A percentile compares a stretch with the other conserved stretches of the same genome.
These are phyloP conservation scores for Alternaria triticimaculans DNA, from an alignment of 2,329 filamentous ascomycete genomes.

Conservation along the genomic window DNA sequence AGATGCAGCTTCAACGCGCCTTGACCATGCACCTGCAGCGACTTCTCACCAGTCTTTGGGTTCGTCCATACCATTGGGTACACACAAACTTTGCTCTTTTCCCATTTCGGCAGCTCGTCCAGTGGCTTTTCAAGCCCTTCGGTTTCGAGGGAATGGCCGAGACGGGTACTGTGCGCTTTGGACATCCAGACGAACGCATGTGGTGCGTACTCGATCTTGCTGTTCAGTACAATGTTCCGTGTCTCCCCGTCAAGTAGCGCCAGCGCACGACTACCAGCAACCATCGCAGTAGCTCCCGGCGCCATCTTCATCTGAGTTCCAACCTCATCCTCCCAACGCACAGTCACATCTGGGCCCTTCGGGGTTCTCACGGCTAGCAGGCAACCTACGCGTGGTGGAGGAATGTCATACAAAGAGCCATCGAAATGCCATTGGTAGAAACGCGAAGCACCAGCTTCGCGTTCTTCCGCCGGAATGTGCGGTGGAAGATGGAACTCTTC, in stretches of 20 bases:
- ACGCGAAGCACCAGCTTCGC: conserved; percentile 7
- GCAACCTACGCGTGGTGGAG: not conserved
- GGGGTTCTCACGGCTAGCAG: not conserved
- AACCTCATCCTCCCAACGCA: not conserved
- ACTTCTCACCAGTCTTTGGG: conserved; percentile 15
- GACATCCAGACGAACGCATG: conserved; percentile 49
- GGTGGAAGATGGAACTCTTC: conserved; percentile 19
- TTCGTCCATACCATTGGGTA: conserved; percentile 21
- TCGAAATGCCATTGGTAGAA: conserved; percentile 3
- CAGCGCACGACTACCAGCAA: not conserved
- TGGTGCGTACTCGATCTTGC: conserved; percentile 55
- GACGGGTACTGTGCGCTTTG: conserved; percentile 8
- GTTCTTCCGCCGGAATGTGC: conserved; percentile 11
- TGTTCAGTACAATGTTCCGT: not conserved
- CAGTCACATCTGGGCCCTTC: not conserved
- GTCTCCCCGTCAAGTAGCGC: not conserved
- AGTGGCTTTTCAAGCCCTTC: conserved; percentile 12
- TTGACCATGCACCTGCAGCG: conserved; percentile 15
- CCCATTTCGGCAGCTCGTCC: conserved; percentile 13
- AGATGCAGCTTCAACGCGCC: not conserved
- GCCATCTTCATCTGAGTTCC: not conserved
- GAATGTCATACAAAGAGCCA: not conserved
- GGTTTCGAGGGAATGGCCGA: conserved; percentile 14
- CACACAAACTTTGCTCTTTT: conserved; percentile 9
- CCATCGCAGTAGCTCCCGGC: not conserved